These are phyloP conservation scores for Trichoderma hamatum DNA, from an alignment of 2,329 filamentous ascomycete species.

Conservation along the genomic window DNA sequence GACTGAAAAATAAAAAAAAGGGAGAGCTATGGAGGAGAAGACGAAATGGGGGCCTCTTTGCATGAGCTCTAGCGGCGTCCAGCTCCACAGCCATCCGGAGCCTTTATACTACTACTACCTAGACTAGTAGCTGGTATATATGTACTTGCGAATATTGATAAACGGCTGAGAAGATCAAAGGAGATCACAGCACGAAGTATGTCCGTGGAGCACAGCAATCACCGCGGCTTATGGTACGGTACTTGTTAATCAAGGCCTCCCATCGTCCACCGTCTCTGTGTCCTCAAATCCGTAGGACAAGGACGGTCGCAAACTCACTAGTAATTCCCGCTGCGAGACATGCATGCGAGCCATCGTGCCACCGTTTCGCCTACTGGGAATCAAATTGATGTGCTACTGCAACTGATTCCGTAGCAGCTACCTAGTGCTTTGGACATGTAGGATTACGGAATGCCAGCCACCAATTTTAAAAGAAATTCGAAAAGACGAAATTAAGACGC, in stretches of 20 bases:
- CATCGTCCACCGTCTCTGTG: not conserved
- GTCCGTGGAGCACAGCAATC: too few relatives aligned
- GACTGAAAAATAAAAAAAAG: conserved; percentile 11
- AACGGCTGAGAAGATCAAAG: not conserved
- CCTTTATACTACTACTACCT: too few relatives aligned
- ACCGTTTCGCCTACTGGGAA: conserved; percentile 2
- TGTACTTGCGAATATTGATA: not conserved
- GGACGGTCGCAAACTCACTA: not conserved
- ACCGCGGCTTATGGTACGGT: not conserved
- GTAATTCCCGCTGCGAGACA: conserved; percentile 21
- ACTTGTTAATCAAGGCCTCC: not conserved
- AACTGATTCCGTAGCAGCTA: not conserved
- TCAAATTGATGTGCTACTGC: not conserved
- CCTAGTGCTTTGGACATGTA: not conserved
- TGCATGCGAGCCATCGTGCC: conserved; percentile 14
- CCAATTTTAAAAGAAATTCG: not conserved
- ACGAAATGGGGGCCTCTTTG: not conserved
- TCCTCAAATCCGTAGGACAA: not conserved
- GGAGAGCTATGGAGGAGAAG: not conserved
- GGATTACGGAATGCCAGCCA: not conserved
- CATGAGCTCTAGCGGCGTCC: too few relatives aligned
- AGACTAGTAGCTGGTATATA: not conserved
- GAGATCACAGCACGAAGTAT: not conserved
- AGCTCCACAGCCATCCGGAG: not conserved
- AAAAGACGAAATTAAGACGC: conserved; percentile 7